Conservation (phyloP, 257 asterid species). For the Thymus quinquecostatus region DNA sequence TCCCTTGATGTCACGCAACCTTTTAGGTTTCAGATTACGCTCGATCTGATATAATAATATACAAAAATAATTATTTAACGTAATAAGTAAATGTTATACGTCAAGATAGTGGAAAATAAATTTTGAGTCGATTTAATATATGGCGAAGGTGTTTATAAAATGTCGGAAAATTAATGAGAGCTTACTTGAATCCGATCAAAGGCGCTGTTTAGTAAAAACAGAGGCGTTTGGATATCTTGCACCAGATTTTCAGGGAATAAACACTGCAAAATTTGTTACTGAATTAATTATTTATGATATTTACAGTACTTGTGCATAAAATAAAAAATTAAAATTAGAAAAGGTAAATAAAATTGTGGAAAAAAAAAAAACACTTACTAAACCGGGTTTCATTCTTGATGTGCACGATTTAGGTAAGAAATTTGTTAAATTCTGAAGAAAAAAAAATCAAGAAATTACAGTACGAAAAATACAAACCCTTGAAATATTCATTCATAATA, state of each 20-base stretch:
- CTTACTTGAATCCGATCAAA: slow-evolving; percentile 14
- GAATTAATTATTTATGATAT: too few relatives aligned
- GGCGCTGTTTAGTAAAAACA: slow-evolving; percentile 17
- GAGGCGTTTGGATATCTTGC: slow-evolving; percentile 14
- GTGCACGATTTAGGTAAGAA: slow-evolving; percentile 30
- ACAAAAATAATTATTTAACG: too few relatives aligned
- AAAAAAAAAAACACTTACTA: slow-evolving; percentile 3
- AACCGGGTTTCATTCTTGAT: neutral
- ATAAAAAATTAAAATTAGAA: too few relatives aligned
- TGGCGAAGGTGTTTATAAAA: too few relatives aligned
- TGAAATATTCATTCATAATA: neutral
- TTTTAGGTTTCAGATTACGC: neutral
- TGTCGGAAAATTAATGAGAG: neutral
- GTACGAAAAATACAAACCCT: too few relatives aligned
- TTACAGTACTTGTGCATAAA: too few relatives aligned
- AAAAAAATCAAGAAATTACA: too few relatives aligned
- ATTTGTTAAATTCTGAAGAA: slow-evolving; percentile 17
- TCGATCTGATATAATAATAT: neutral
- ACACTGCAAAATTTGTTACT: neutral
- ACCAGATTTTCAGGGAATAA: slow-evolving; percentile 19
- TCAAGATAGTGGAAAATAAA: too few relatives aligned
- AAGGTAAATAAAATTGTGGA: too few relatives aligned
- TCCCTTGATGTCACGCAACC: neutral
- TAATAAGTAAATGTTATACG: too few relatives aligned
- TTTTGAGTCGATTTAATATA: too few relatives aligned